Percentiles rank a stretch among this genome's conserved stretches.
Evolutionary conservation across 2,329 filamentous ascomycete species (phyloP).

Genomic region (Trichoderma sp.): DNA sequence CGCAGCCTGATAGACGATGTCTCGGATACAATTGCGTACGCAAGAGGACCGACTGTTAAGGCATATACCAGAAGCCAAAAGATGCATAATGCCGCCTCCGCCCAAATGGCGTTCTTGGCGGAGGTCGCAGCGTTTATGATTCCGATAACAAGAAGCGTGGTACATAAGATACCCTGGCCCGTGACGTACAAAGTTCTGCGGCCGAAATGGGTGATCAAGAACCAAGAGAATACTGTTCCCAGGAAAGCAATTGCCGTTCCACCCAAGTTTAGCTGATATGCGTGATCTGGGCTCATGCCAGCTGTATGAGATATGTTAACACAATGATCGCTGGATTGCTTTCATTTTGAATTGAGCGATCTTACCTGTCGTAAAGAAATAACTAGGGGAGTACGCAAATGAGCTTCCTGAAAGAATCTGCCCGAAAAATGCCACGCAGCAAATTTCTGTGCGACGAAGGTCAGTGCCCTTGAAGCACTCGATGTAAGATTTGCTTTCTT

Average conservation of each 20-base stretch:
- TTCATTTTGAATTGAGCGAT: neutral
- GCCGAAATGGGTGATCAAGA: slow-evolving; percentile 39
- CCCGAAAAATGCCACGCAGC: slow-evolving; percentile 27
- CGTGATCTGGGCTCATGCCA: slow-evolving; percentile 31
- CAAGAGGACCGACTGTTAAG: slow-evolving; percentile 40
- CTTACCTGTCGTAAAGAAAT: slow-evolving; percentile 33
- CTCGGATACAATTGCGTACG: slow-evolving; percentile 35
- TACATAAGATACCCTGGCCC: slow-evolving; percentile 42
- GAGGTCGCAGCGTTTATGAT: slow-evolving; percentile 37
- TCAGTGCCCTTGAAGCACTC: slow-evolving; percentile 46
- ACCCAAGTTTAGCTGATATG: slow-evolving; percentile 39
- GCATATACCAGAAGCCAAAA: slow-evolving; percentile 38
- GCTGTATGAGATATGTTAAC: slow-evolving; percentile 24
- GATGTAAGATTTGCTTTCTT: slow-evolving; percentile 38
- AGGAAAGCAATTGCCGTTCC: slow-evolving; percentile 41
- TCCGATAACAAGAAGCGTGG: slow-evolving; percentile 41
- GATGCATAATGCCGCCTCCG: slow-evolving; percentile 36
- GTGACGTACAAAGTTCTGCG: slow-evolving; percentile 44
- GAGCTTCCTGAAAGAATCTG: slow-evolving; percentile 16
- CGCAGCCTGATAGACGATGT: slow-evolving; percentile 53
- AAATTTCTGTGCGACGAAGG: slow-evolving; percentile 52
- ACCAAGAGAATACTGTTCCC: slow-evolving; percentile 46
- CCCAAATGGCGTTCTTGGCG: slow-evolving; percentile 31
- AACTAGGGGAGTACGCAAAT: slow-evolving; percentile 39
- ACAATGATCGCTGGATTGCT: neutral